phyloP scores from a whole-genome alignment of 1,284 basidiomycete genomes.

The Violaceomyces palustris region DNA sequence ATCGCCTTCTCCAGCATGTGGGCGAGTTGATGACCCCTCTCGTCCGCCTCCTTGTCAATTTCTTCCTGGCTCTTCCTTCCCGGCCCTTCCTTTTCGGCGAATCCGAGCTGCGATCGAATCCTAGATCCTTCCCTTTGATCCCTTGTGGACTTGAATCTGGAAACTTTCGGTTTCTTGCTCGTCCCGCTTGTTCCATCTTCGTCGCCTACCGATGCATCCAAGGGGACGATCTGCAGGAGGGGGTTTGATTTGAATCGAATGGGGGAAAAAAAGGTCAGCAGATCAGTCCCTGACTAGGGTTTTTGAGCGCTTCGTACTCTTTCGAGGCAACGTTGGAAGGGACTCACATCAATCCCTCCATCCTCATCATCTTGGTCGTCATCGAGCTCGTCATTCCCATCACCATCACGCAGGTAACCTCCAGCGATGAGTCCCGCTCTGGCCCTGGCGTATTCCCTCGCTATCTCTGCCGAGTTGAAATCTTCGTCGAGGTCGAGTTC shows the following conservation, averaged over 20 bases:
- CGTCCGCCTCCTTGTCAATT: background rate
- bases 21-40: slow-evolving; percentile 8
- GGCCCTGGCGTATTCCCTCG: slow-evolving; percentile 44
- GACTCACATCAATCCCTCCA: background rate
- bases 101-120: background rate
- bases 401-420: background rate
- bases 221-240: slow-evolving; percentile 17
- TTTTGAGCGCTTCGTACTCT: background rate
- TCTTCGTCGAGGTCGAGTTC: slow-evolving; percentile 14
- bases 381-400: slow-evolving; percentile 11
- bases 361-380: slow-evolving; percentile 19
- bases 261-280: background rate
- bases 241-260: too few relatives aligned
- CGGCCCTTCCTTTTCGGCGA: background rate
- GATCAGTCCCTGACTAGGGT: background rate
- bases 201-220: slow-evolving; percentile 27
- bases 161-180: slow-evolving; percentile 12
- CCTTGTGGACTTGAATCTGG: slow-evolving; percentile 34
- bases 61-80: background rate
- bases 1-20: slow-evolving; percentile 19
- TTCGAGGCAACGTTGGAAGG: background rate
- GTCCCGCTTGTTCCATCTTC: slow-evolving; percentile 10
- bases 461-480: slow-evolving; percentile 28
- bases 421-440: slow-evolving; percentile 17
- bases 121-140: slow-evolving; percentile 1